Conservation (phyloP, 2,329 filamentous ascomycete species). For the Lasiodiplodia hormozganensis region DNA sequence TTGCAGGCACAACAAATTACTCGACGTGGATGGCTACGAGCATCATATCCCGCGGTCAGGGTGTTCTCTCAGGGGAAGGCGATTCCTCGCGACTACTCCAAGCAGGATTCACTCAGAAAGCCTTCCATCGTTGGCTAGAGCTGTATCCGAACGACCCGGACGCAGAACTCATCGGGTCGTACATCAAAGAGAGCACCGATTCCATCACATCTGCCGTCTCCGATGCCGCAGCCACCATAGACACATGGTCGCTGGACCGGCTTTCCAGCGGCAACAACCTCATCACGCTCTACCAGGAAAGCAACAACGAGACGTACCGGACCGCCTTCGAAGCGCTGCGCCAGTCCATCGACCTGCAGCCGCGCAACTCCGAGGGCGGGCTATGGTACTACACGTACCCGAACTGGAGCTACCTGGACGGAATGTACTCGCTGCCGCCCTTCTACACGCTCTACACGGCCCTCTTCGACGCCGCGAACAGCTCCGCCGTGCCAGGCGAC, state of each 20-base stretch:
- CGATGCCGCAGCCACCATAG: conserved; percentile 32
- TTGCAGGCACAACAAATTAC: conserved; percentile 33
- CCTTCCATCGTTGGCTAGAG: conserved; percentile 56
- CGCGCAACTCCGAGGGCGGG: conserved; percentile 58
- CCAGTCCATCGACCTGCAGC: conserved; percentile 56
- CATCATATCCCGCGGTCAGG: conserved; percentile 51
- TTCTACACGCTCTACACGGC: conserved; percentile 50
- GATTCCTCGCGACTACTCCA: conserved; percentile 39
- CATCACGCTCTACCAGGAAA: conserved; percentile 55
- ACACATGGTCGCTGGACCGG: conserved; percentile 44
- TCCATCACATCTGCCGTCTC: conserved; percentile 55
- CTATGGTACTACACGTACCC: conserved; percentile 56
- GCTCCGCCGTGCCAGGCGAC: conserved; percentile 52
- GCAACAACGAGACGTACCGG: conserved; percentile 57
- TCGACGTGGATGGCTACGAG: conserved; percentile 57
- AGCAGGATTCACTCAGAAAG: conserved; percentile 51
- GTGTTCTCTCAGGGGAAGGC: conserved; percentile 36
- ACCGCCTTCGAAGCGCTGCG: conserved; percentile 56
- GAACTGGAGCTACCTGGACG: conserved; percentile 57
- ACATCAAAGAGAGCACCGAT: conserved; percentile 56
- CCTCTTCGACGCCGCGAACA: conserved; percentile 47
- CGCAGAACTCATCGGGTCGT: conserved; percentile 53
- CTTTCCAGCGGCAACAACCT: conserved; percentile 62
- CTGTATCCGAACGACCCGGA: conserved; percentile 53
- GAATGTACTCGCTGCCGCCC: conserved; percentile 52